Evolutionary conservation across 2,329 filamentous ascomycete genomes (phyloP), one percentile per base, ranked within the genome.

Genomic region (Tolypocladium capitatum): DNA sequence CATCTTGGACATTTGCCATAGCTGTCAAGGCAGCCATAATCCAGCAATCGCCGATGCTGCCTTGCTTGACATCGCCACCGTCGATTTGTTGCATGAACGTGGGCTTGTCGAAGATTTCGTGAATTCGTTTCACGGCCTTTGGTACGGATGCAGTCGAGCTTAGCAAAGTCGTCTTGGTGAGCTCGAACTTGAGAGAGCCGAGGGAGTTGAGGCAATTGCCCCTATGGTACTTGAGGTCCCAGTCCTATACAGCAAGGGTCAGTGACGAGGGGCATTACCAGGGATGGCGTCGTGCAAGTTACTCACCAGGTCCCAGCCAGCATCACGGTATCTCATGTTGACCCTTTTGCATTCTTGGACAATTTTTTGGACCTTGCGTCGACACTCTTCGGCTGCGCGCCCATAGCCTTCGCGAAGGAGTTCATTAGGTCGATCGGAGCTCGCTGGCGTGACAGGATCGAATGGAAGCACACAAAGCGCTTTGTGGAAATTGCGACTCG

Each of bases 41-140:
- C 85, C 86, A 91, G 67, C 86, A 92, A 58, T 91, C 80, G n/a
- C 86, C 86, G 34, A 84, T 75, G 36, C 73, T 75, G 2, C 86
- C 86, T 58, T 92, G 86, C 58, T 86, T 84, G 49, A 90, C 78
- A 60, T 92, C 86, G 48, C 80, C 78, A 13, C 83, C 81, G 54
- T 80, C 78, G 49, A 86, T 70, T 45, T 78, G 80, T 45, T 68
- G 64, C 65, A 79, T 67, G 60, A 91, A 91, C 3, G 75, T 80
- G 0, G 84, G 83, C 20, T 80, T 79, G 53, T 87, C 82, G 55
- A 83, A 89, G 35, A 88, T 84, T 60, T 88, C 83, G 67, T 87
- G 70, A 1, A 76, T 76, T 46, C 85, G 75, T 66, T 87, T 89
- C 38, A 91, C 86, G 3, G 84, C 81, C 59, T 84, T 85, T 28